Percentiles rank a stretch among this genome's conserved stretches.
phyloP scores from a whole-genome alignment of 192 early-diverging fungal species.

The Hyaloraphidium curvatum region DNA sequence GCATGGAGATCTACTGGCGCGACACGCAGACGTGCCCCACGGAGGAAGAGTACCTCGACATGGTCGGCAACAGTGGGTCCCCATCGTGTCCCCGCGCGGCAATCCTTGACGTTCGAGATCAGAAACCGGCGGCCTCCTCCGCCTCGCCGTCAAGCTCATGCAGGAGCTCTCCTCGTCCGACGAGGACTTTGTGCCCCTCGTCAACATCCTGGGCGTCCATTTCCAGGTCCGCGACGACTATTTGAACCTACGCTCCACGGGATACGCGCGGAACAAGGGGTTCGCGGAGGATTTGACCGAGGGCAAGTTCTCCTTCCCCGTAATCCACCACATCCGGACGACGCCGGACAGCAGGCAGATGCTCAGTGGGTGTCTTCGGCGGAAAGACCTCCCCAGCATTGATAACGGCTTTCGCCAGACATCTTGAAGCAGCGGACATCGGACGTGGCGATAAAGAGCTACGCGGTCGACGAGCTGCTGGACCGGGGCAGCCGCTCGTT shows the following conservation, averaged over 20 bases:
- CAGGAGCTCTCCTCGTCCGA: conserved; percentile 20
- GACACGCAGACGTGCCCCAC: conserved; percentile 77
- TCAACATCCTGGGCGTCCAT: conserved; percentile 76
- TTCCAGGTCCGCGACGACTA: conserved; percentile 98
- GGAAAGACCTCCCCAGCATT: not conserved
- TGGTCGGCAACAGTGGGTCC: conserved; percentile 82
- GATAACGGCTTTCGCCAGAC: conserved; percentile 13
- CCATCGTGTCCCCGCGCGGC: not conserved
- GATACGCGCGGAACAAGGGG: conserved; percentile 88
- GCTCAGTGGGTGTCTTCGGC: conserved; percentile 29
- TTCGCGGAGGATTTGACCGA: conserved; percentile 97
- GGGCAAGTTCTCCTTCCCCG: conserved; percentile 95
- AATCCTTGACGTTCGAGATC: not conserved
- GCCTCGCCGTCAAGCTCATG: conserved; percentile 89
- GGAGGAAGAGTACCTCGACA: conserved; percentile 80
- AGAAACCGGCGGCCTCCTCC: conserved; percentile 93
- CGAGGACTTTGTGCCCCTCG: conserved; percentile 52
- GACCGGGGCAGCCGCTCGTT: conserved; percentile 56
- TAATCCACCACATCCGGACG: conserved; percentile 66
- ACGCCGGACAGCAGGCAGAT: conserved; percentile 42
- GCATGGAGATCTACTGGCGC: conserved; percentile 94
- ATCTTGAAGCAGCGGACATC: conserved; percentile 77
- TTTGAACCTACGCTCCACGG: conserved; percentile 69
- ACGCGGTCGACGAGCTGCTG: conserved; percentile 60
- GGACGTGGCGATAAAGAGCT: conserved; percentile 64